These are phyloP conservation scores for Epithele typhae DNA, from an alignment of 768 basidiomycete species.

Conservation along the genomic window DNA sequence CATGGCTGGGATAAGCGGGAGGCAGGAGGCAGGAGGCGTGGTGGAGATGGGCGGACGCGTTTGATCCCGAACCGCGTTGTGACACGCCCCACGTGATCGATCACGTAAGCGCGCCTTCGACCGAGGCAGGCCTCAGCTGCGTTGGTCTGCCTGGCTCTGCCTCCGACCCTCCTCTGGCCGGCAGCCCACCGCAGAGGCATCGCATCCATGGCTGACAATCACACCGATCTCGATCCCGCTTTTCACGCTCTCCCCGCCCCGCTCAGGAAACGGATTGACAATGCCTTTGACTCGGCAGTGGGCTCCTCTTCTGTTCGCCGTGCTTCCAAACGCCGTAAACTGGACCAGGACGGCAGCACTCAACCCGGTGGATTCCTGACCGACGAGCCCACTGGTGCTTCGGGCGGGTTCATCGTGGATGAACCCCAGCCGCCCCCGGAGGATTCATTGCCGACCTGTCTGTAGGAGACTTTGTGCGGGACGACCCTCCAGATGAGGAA, in stretches of 20 bases:
- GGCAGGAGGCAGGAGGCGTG: not conserved
- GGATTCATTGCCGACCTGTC: too few relatives aligned
- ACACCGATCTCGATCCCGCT: slow-evolving; percentile 15
- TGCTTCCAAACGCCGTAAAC: slow-evolving; percentile 17
- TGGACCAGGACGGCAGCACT: not conserved
- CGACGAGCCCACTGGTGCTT: slow-evolving; percentile 1
- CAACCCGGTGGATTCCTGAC: slow-evolving; percentile 15
- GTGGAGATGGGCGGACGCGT: slow-evolving; percentile 3
- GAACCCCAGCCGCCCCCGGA: slow-evolving; percentile 6
- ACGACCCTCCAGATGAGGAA: too few relatives aligned
- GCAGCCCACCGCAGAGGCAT: too few relatives aligned
- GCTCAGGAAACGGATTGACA: slow-evolving; percentile 46
- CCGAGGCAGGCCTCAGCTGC: too few relatives aligned
- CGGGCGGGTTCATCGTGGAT: slow-evolving; percentile 12
- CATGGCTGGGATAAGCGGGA: slow-evolving; percentile 4
- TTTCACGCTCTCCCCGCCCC: slow-evolving; percentile 39
- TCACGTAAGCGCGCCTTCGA: too few relatives aligned
- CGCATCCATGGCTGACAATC: not conserved
- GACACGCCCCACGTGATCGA: slow-evolving; percentile 19
- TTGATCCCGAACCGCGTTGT: slow-evolving; percentile 12
- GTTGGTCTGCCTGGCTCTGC: too few relatives aligned
- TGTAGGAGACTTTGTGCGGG: too few relatives aligned
- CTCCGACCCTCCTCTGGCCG: too few relatives aligned
- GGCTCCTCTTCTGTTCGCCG: slow-evolving; percentile 1
- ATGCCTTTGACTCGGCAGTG: slow-evolving; percentile 40